phyloP scores from a whole-genome alignment of 345 rosid species.

The Dovyalis caffra region DNA sequence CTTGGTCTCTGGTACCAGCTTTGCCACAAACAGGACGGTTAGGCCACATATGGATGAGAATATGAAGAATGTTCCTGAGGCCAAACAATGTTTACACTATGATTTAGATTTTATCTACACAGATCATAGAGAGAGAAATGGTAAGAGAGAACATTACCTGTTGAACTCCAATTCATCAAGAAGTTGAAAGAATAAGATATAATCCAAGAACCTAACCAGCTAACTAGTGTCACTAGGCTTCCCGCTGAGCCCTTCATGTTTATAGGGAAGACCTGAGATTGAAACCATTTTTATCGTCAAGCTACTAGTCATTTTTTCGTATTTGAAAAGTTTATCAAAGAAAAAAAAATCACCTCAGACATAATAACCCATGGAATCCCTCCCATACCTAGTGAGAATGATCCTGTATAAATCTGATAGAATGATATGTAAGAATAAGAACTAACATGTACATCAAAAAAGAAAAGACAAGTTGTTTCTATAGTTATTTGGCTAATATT shows the following conservation, averaged over 20 bases:
- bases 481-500: slow-evolving; percentile 14
- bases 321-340: too few relatives aligned
- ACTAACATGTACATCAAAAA: background rate
- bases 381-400: slow-evolving; percentile 59
- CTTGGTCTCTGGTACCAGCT: slow-evolving; percentile 76
- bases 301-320: too few relatives aligned
- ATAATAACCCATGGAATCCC: slow-evolving; percentile 69
- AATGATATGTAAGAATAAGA: background rate
- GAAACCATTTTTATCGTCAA: background rate
- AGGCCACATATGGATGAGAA: slow-evolving; percentile 54
- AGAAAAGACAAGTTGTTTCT: background rate
- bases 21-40: slow-evolving; percentile 61
- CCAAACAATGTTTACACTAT: background rate
- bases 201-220: slow-evolving; percentile 85
- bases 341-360: slow-evolving; percentile 47
- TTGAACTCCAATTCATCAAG: slow-evolving; percentile 48
- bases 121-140: background rate
- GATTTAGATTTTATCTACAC: background rate
- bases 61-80: slow-evolving; percentile 65
- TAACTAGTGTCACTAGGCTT: slow-evolving; percentile 72
- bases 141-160: slow-evolving; percentile 21
- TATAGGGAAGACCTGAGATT: slow-evolving; percentile 69
- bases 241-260: slow-evolving; percentile 83
- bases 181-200: slow-evolving; percentile 67
- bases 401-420: slow-evolving; percentile 42